Evolutionary conservation across 1,139 yeast genomes (phyloP).

Genomic region (Saccharomyces hybrid): DNA sequence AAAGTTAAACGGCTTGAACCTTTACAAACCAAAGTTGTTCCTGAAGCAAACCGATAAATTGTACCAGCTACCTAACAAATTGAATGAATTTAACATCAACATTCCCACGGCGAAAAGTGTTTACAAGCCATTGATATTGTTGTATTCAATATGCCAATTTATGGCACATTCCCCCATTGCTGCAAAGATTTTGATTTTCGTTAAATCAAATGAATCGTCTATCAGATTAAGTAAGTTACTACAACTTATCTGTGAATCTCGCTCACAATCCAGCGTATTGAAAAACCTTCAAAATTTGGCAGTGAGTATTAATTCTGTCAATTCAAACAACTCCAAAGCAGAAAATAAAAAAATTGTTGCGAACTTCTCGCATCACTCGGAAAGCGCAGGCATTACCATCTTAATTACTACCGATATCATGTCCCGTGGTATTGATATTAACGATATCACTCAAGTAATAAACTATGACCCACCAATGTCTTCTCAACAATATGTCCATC

Average conservation of each 20-base stretch:
- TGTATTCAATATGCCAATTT: conserved; percentile 40
- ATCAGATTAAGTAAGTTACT: conserved; percentile 63
- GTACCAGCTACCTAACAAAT: conserved; percentile 47
- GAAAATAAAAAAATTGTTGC: conserved; percentile 43
- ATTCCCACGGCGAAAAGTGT: conserved; percentile 50
- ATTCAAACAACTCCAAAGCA: conserved; percentile 45
- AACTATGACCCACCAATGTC: conserved; percentile 89
- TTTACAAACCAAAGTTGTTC: conserved; percentile 61
- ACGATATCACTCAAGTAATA: conserved; percentile 62
- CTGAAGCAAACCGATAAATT: conserved; percentile 53
- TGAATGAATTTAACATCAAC: conserved; percentile 45
- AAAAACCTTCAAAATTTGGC: conserved; percentile 12
- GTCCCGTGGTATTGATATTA: conserved; percentile 87
- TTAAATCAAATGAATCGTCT: conserved; percentile 82
- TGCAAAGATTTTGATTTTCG: conserved; percentile 49
- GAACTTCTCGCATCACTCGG: conserved; percentile 38
- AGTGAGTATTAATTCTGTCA: conserved; percentile 33
- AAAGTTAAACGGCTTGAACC: conserved; percentile 60
- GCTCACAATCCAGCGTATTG: conserved; percentile 12
- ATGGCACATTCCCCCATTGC: not conserved
- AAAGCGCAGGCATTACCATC: conserved; percentile 37
- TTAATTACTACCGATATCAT: conserved; percentile 86
- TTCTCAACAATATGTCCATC: conserved; percentile 84
- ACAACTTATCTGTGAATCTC: conserved; percentile 35
- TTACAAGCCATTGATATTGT: conserved; percentile 67